phyloP scores from a whole-genome alignment of 139 green algal species.

The Volvox africanus region DNA sequence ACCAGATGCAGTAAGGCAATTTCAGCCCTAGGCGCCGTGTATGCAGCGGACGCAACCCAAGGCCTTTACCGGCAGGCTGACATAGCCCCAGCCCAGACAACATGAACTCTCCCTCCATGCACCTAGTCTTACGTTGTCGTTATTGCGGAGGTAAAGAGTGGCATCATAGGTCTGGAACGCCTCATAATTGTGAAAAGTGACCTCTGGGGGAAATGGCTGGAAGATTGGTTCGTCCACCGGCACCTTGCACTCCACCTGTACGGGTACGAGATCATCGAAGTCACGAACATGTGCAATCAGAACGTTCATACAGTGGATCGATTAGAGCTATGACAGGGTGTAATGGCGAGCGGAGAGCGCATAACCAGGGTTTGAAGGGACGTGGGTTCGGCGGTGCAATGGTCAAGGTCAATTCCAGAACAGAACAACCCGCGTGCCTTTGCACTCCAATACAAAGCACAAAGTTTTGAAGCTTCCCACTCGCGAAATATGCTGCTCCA shows the following conservation, averaged over 20 bases:
- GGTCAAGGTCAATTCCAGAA: background rate
- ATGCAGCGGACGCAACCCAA: too few relatives aligned
- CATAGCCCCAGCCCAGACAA: background rate
- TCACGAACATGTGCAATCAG: too few relatives aligned
- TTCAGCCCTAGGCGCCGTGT: too few relatives aligned
- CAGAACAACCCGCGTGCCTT: too few relatives aligned
- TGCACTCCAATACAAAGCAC: too few relatives aligned
- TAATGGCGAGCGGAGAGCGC: background rate
- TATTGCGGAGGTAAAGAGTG: conserved; percentile 82
- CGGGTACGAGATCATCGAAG: background rate
- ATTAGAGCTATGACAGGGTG: background rate
- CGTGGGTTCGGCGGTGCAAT: too few relatives aligned
- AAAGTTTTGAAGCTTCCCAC: too few relatives aligned
- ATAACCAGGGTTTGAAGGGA: background rate
- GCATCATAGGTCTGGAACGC: conserved; percentile 74
- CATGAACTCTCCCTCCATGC: background rate
- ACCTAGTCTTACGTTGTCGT: conserved; percentile 66
- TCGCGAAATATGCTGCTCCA: too few relatives aligned
- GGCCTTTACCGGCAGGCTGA: too few relatives aligned
- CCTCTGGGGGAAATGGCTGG: conserved; percentile 81
- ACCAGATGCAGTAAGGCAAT: too few relatives aligned
- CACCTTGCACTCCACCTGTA: conserved; percentile 72
- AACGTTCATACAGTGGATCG: too few relatives aligned
- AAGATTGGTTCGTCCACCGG: conserved; percentile 83
- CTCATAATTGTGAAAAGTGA: conserved; percentile 78